phyloP scores from a whole-genome alignment of 331 rosid genomes.

The Arachis monticola region DNA sequence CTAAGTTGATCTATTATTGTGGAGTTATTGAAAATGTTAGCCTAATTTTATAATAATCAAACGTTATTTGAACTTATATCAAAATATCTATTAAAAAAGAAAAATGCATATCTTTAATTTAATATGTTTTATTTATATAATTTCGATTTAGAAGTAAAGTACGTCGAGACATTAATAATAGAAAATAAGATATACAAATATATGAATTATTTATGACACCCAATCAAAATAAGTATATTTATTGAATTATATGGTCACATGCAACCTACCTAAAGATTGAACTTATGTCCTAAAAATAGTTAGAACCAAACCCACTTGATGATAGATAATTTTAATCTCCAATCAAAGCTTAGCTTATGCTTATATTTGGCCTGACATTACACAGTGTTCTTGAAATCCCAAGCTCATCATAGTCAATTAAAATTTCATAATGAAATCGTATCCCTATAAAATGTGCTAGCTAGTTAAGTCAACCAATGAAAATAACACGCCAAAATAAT shows the following conservation, averaged over 20 bases:
- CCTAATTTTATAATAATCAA: too few species aligned
- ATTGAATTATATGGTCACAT: conserved; percentile 19
- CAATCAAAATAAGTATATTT: conserved; percentile 1
- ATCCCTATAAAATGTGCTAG: not conserved
- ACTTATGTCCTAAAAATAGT: conserved; percentile 2
- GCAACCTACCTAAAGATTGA: conserved; percentile 24
- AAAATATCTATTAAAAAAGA: too few species aligned
- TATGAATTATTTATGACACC: not conserved
- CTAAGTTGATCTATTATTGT: too few species aligned
- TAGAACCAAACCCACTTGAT: conserved; percentile 22
- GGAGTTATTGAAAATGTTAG: too few species aligned
- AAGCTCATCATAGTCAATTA: not conserved
- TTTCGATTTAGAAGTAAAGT: too few species aligned
- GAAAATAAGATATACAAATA: not conserved
- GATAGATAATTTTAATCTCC: not conserved
- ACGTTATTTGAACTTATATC: too few species aligned
- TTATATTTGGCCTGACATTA: conserved; percentile 13
- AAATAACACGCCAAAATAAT: not conserved
- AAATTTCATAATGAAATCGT: not conserved
- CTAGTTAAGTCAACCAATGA: conserved; percentile 15
- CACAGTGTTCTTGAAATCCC: not conserved
- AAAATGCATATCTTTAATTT: too few species aligned
- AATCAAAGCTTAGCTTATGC: not conserved
- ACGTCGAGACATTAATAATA: too few species aligned
- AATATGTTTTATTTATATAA: too few species aligned